Evolutionary conservation across 768 basidiomycete genomes (phyloP), one percentile per base, ranked within the genome.

Genomic region (Pulveroboletus sp.): DNA sequence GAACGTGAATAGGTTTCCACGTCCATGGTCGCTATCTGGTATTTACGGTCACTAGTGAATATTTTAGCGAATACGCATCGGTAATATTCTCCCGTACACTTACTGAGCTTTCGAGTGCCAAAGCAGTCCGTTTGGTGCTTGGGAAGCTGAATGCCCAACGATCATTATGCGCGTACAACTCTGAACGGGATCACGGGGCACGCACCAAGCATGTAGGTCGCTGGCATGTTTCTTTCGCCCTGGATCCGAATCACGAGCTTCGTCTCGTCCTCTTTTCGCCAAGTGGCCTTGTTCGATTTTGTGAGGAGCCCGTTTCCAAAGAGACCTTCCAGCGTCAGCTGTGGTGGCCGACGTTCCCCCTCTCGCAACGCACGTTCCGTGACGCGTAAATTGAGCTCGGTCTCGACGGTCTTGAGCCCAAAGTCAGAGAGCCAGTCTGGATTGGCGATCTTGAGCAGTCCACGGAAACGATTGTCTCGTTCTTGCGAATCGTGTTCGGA

Each of bases 351-450:
- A 19, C 58, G 58, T n/a, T 39, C 40, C 13, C 59, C 58, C 33
- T 53, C 55, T 20, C 54, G 48, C 16, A 65, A 12, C 35, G 64
- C 53, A 5, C 64, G 63, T 37, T 67, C 64, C 14, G 50, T 39
- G 38, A 75, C 72, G 14, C 77, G 66, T 34, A 69, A 51, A 17
- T 69, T 67, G 11, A 85, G 57, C 43, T 82, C 81, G 4, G 44
- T 34, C 43, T 77, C 64, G 6, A 87, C 55, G 43, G 55, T 64
- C 33, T 64, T 55, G 31, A 57, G 48, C 2, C 81, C 85, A 36
- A 57, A 58, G 0, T 69, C 65, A 1, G 81, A 77, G 19, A 87
- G 74, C 75, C 81, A 82, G 1, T 63, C 53, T 1, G 78, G 68
- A 2, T 65, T 48, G 3, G 68, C 56, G 50, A 86, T 73, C 33